phyloP scores from a whole-genome alignment of 2,329 filamentous ascomycete genomes.

The Purpureocillium takamizusanense region DNA sequence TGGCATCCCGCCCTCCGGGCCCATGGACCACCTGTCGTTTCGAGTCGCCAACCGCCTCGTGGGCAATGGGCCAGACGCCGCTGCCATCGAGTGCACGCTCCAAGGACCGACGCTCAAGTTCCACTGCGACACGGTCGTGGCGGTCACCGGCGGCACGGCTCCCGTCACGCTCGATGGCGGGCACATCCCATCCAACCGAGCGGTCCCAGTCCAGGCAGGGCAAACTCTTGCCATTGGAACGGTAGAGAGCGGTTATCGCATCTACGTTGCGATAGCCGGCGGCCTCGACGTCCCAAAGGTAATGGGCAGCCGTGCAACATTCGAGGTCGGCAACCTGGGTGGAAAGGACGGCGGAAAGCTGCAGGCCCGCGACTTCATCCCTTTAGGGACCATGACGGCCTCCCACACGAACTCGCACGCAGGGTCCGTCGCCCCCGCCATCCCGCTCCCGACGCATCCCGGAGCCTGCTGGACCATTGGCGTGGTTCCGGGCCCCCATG shows the following conservation, averaged over 20 bases:
- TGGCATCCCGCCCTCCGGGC: conserved; percentile 30
- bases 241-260: conserved; percentile 19
- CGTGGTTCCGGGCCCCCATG: conserved; percentile 29
- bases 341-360: conserved; percentile 24
- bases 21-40: conserved; percentile 29
- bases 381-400: conserved; percentile 5
- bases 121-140: conserved; percentile 19
- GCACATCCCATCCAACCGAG: conserved; percentile 10
- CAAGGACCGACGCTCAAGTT: conserved; percentile 24
- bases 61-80: conserved; percentile 16
- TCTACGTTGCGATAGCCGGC: conserved; percentile 24
- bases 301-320: conserved; percentile 21
- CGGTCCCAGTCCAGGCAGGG: conserved; percentile 13
- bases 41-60: conserved; percentile 25
- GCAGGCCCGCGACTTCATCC: conserved; percentile 18
- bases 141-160: conserved; percentile 20
- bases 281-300: conserved; percentile 23
- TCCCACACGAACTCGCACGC: fast-evolving
- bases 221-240: conserved; percentile 17
- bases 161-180: conserved; percentile 15
- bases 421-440: background rate
- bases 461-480: conserved; percentile 19
- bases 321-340: conserved; percentile 22
- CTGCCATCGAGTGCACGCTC: conserved; percentile 25
- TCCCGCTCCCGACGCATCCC: conserved; percentile 14